Base-by-base conservation (phyloP, 164 flowering plant genomes). In the Kalanchoe fedtschenkoi region DNA sequence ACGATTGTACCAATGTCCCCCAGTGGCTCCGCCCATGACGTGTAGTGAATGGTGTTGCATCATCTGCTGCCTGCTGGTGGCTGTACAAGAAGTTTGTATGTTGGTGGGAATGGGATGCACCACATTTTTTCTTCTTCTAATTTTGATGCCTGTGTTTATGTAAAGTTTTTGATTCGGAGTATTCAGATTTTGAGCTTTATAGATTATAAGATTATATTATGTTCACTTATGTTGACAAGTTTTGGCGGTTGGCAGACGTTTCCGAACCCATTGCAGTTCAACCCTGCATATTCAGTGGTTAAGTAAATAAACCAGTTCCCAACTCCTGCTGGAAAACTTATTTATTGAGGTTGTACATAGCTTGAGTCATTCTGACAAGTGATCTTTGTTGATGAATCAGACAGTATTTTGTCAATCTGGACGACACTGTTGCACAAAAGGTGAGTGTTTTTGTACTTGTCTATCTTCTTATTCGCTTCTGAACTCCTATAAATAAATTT, bases 231-330 rank as follows among this genome's bases (percentile, higher is more conserved):
- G 33, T 55, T 39, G 58, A 35, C 13, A 6, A 61, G 32, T 15
- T 69, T 60, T 38, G 33, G 41, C 58, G 2, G 61, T 4, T 63
- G 19, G 65, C 85, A 88, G 91, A 80, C 81, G 1, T 81, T 77
- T 76, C 68, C 80, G 22, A 87, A 88, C 70, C 95, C 87, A 11
- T 70, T 88, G 71, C 87, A 69, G 66, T 70, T 61, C 64, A 83
- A 80, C 72, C 83, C 95, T 41, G 87, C 95, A 37, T 88, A 85
- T 67, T 78, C 95, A 39, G 83, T 76, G 46, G 95, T 85, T 7
- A 88, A 76, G 95, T 85, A 66, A 78, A 83, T 72, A 4, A 39
- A 39, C 43, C 9, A 4, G 13, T 4, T 39, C 13, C 5, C 15
- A 39, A 2, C 15, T 39, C 13, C 43, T 10, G 9, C 2, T 39